Conservation (phyloP, 164 flowering plant genomes). For the Stephania japonica region DNA sequence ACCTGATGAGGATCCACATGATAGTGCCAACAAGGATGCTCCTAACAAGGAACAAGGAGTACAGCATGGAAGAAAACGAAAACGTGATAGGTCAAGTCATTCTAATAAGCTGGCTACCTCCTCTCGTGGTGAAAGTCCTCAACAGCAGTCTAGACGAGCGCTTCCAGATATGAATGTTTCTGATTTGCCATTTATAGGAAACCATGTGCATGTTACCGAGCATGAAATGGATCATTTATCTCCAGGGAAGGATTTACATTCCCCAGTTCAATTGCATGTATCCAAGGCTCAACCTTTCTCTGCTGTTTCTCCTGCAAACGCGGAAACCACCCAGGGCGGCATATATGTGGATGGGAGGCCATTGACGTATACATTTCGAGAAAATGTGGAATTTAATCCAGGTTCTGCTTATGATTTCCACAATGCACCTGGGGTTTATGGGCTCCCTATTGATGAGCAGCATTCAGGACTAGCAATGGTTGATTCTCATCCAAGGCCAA, state of each 20-base stretch:
- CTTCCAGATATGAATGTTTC: conserved; percentile 42
- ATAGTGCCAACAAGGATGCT: conserved; percentile 9
- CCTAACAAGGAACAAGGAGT: conserved; percentile 30
- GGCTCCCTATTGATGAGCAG: conserved; percentile 21
- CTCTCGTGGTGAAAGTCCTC: conserved; percentile 14
- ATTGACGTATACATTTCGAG: conserved; percentile 29
- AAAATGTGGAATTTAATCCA: conserved; percentile 29
- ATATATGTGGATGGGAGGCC: conserved; percentile 42
- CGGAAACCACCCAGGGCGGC: conserved; percentile 34
- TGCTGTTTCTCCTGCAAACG: conserved; percentile 24
- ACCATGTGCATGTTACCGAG: conserved; percentile 21
- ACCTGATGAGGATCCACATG: conserved; percentile 9
- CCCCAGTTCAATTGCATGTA: conserved; percentile 19
- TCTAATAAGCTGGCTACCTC: conserved; percentile 18
- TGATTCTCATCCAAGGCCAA: conserved; percentile 26
- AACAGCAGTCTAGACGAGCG: conserved; percentile 21
- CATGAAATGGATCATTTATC: conserved; percentile 29
- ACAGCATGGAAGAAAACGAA: conserved; percentile 31
- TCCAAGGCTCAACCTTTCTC: conserved; percentile 27
- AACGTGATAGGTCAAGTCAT: conserved; percentile 16
- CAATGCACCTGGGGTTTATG: conserved; percentile 26
- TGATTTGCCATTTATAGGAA: conserved; percentile 18
- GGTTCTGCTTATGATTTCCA: conserved; percentile 24
- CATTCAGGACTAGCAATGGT: conserved; percentile 22
- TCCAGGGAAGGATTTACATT: conserved; percentile 27